Evolutionary conservation across 176 grass and related monocot genomes (phyloP).

Genomic region (Avena eriantha): DNA sequence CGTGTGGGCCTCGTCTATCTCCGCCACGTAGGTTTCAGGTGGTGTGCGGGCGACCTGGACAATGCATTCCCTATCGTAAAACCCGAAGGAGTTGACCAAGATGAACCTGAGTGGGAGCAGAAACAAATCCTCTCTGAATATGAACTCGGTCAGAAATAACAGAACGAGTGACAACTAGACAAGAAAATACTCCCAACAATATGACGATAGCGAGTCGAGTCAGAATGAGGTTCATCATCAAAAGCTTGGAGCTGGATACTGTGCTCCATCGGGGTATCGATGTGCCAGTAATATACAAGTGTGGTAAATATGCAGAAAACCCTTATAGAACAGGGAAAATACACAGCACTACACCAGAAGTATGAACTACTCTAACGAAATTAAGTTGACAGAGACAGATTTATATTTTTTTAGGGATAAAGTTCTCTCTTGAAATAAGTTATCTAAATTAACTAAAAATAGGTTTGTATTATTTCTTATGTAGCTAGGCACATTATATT

Average conservation of each 20-base stretch:
- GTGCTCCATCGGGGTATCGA: background rate
- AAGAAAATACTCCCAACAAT: too few relatives aligned
- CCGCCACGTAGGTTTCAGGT: too few relatives aligned
- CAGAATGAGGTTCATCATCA: background rate
- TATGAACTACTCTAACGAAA: background rate
- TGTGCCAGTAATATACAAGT: too few relatives aligned
- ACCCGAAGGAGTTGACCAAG: too few relatives aligned
- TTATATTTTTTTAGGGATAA: background rate
- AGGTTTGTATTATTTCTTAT: background rate
- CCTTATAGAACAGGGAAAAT: background rate
- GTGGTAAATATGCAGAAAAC: too few relatives aligned
- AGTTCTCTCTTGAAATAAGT: background rate
- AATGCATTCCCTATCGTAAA: too few relatives aligned
- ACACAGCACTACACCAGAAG: background rate
- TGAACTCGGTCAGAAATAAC: too few relatives aligned
- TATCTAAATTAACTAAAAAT: background rate
- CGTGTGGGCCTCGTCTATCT: too few relatives aligned
- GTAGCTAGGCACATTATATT: constrained; percentile 16
- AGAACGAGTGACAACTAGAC: too few relatives aligned
- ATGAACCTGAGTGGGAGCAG: too few relatives aligned
- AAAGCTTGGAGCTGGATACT: background rate
- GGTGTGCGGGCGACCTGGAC: too few relatives aligned
- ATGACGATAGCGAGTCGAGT: background rate
- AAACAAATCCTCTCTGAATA: too few relatives aligned
- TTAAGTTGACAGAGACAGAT: constrained; percentile 5